These are phyloP conservation scores for Diplocarpon mali DNA, from an alignment of 2,329 filamentous ascomycete species.

Conservation along the genomic window DNA sequence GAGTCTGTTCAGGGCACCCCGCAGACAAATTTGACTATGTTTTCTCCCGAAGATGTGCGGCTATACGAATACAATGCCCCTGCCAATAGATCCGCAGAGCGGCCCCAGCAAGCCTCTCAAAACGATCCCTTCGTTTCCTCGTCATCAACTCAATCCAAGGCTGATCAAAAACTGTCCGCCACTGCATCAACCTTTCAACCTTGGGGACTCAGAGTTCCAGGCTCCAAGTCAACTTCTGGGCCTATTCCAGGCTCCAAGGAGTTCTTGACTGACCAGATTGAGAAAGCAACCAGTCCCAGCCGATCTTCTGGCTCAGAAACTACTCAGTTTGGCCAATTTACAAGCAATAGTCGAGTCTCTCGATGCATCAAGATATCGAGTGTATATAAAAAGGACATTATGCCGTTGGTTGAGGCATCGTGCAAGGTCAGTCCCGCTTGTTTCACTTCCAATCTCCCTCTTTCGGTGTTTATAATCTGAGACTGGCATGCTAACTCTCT, in stretches of 20 bases:
- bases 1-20: constrained; percentile 53
- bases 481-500: constrained; percentile 10
- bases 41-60: constrained; percentile 46
- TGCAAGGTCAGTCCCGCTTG: constrained; percentile 13
- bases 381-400: constrained; percentile 15
- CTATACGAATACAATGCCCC: constrained; percentile 1
- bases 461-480: too few species aligned
- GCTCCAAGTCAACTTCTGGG: background rate
- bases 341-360: constrained; percentile 21
- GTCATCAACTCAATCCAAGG: constrained; percentile 25
- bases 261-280: constrained; percentile 7
- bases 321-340: constrained; percentile 15
- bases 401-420: constrained; percentile 12
- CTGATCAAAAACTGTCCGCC: constrained; percentile 45
- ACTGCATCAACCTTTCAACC: constrained; percentile 53
- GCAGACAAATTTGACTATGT: constrained; percentile 50
- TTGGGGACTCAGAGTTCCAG: constrained; percentile 17
- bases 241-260: constrained; percentile 9
- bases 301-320: background rate
- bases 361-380: constrained; percentile 22
- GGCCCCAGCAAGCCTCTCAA: constrained; percentile 12
- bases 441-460: background rate
- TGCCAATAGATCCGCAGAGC: constrained; percentile 16
- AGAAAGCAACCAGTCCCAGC: background rate
- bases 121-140: constrained; percentile 40